Evolutionary conservation across 2,329 filamentous ascomycete genomes (phyloP), one percentile per base, ranked within the genome.

Genomic region (Biscogniauxia mediterranea): DNA sequence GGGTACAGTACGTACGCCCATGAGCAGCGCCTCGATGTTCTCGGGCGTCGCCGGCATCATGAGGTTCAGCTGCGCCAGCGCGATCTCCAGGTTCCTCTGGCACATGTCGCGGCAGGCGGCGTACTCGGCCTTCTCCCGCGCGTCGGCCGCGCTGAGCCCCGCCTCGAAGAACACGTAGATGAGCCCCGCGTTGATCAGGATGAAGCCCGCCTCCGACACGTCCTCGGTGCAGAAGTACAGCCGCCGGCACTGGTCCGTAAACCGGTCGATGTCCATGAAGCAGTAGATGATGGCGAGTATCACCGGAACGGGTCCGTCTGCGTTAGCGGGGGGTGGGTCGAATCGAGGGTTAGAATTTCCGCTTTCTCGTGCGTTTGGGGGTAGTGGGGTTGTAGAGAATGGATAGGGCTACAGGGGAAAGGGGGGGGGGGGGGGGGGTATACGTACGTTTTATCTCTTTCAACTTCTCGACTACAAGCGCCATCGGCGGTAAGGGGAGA

Each of bases 401-500:
- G 1, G 26, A 19, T 9, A 13, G 21, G 28, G 21, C 5, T 19
- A 15, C 15, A 23, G 21, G 21, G 11, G 32, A 15, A 2, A 23
- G 21, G 21, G 11, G 32, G 17, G 58, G 17, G 19, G 46, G 52
- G 28, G 28, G 28, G 28, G 20, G 21, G 23, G 52, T 23, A 6
- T 23, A 21, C 69, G 59, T 73, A 79, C 81, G 70, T 69, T 81
- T 83, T 54, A 81, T 73, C 52, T 81, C 77, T 57, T 82, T 81
- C 54, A 86, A 71, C 46, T 83, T 70, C 8, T 73, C 72, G 1
- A 84, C 77, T 1, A 85, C 83, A 1, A 81, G 71, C 5, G 78
- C 74, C 72, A 82, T 79, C 0, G 84, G 83, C 7, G 84, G 84
- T 76, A 86, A 79, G 2, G 80, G 78, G n/a, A 86, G 71, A 57